Evolutionary conservation across 2,329 filamentous ascomycete species (phyloP).

Genomic region (Tolypocladium ophioglossoides): DNA sequence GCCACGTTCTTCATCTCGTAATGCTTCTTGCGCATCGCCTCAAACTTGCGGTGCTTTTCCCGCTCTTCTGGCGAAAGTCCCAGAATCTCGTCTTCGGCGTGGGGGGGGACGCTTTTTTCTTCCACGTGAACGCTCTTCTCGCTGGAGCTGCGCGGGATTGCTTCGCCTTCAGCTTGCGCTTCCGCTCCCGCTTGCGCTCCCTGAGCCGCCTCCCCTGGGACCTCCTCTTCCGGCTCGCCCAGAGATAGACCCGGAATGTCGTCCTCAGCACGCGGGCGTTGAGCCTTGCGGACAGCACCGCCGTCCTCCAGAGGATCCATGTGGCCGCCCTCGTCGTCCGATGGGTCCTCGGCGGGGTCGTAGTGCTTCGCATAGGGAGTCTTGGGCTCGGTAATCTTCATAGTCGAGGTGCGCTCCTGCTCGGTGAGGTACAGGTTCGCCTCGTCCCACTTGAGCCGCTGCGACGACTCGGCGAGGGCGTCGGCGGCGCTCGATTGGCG

Average conservation of each 20-base stretch:
- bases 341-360: conserved; percentile 79
- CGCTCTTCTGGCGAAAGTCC: conserved; percentile 60
- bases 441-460: conserved; percentile 95
- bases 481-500: conserved; percentile 51
- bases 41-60: conserved; percentile 88
- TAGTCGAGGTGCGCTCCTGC: conserved; percentile 87
- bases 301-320: conserved; percentile 10
- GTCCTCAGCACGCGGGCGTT: conserved; percentile 40
- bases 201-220: conserved; percentile 30
- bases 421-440: conserved; percentile 95
- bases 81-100: conserved; percentile 43
- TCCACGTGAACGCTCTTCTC: conserved; percentile 76
- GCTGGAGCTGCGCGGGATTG: conserved; percentile 25
- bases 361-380: conserved; percentile 92
- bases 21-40: conserved; percentile 86
- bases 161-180: conserved; percentile 10
- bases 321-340: conserved; percentile 54
- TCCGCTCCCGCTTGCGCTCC: conserved; percentile 20
- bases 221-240: conserved; percentile 76
- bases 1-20: conserved; percentile 98
- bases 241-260: conserved; percentile 89
- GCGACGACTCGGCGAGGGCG: conserved; percentile 42
- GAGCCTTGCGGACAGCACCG: conserved; percentile 17
- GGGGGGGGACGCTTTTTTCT: conserved; percentile 44
- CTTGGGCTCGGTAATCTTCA: conserved; percentile 99